A percentile compares a stretch with the other conserved stretches of the same genome.
Conservation (phyloP, 305 asterid genomes). For the Solanum hybrid region DNA sequence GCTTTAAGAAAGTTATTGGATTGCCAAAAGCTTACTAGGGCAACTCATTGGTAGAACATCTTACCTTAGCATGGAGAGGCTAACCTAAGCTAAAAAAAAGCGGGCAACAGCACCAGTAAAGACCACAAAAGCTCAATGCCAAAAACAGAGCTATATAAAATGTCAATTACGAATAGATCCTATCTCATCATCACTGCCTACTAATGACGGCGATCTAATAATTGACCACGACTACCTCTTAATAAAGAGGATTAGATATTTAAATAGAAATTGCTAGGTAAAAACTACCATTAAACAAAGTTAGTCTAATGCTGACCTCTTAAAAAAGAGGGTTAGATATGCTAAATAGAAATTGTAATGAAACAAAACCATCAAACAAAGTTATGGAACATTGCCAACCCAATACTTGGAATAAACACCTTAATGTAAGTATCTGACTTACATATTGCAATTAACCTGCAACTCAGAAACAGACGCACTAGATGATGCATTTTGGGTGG, state of each 20-base stretch:
- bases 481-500: conserved; percentile 49
- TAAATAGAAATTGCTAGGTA: not conserved
- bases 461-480: conserved; percentile 42
- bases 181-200: not conserved
- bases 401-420: not conserved
- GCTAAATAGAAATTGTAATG: not conserved
- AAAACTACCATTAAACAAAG: not conserved
- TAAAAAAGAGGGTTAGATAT: not conserved
- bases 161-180: not conserved
- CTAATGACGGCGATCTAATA: not conserved
- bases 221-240: not conserved
- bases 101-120: not conserved
- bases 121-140: not conserved
- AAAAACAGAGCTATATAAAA: not conserved
- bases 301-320: not conserved
- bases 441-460: conserved; percentile 69
- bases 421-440: conserved; percentile 16
- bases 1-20: not conserved
- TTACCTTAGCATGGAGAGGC: not conserved
- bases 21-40: not conserved
- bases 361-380: not conserved
- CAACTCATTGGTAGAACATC: not conserved
- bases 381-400: not conserved
- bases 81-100: not conserved
- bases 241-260: not conserved